These are phyloP conservation scores for Aegilops bicornis DNA, from an alignment of 176 grass and related monocot genomes.

Conservation along the genomic window DNA sequence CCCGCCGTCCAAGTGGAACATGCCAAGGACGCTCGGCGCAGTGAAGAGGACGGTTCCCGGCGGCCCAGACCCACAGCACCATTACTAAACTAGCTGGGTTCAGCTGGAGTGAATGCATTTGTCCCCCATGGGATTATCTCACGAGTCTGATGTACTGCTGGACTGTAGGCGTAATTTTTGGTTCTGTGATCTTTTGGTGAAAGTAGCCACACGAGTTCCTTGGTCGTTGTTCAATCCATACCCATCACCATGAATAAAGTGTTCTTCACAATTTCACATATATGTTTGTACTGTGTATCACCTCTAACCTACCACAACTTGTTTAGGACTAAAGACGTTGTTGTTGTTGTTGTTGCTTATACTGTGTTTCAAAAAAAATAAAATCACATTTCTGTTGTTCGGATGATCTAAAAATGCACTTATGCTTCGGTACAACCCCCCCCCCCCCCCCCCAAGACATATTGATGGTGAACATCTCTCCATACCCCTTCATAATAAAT, in stretches of 20 bases:
- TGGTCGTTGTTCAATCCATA: neutral
- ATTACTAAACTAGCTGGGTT: slow-evolving; percentile 17
- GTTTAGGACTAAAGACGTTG: no score
- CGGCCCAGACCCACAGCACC: slow-evolving; percentile 46
- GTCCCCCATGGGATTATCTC: neutral
- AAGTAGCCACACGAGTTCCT: neutral
- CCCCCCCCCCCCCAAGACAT: no score
- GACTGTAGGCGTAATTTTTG: no score
- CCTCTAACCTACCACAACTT: no score
- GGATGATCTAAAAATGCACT: no score
- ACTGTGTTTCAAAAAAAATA: no score
- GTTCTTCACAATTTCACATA: neutral
- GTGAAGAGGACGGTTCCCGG: slow-evolving; percentile 38
- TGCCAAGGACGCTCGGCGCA: neutral
- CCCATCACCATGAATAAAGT: neutral
- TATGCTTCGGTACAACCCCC: no score
- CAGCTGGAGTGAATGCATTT: neutral
- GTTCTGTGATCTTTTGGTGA: neutral
- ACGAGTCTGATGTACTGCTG: neutral
- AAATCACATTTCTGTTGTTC: no score
- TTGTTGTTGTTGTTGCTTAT: no score
- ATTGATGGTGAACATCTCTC: no score
- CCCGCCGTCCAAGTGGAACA: slow-evolving; percentile 29
- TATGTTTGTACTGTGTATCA: no score
- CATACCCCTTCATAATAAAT: no score